phyloP scores from a whole-genome alignment of 208 protist genomes.

The Blastocrithidia nonstop region DNA sequence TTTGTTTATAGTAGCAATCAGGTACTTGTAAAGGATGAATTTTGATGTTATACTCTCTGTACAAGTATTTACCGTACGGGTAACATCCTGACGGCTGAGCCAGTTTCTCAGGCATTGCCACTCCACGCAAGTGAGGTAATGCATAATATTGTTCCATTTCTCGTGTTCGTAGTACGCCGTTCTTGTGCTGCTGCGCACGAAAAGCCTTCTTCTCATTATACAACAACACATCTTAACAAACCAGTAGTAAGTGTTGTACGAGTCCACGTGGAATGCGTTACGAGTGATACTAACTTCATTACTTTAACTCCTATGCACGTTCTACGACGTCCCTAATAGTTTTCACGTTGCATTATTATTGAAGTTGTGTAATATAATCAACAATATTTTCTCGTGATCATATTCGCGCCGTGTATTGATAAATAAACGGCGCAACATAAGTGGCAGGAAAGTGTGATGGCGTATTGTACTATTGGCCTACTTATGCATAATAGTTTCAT shows the following conservation, averaged over 20 bases:
- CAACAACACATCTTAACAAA: conserved; percentile 27
- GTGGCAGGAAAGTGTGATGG: conserved; percentile 50
- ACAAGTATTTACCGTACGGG: conserved; percentile 38
- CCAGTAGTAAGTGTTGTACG: conserved; percentile 42
- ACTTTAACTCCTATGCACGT: conserved; percentile 7
- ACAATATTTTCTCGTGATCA: conserved; percentile 32
- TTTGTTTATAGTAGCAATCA: conserved; percentile 29
- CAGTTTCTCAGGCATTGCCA: conserved; percentile 35
- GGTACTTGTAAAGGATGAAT: conserved; percentile 49
- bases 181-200: conserved; percentile 19
- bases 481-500: conserved; percentile 64
- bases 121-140: conserved; percentile 36
- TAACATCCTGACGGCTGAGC: conserved; percentile 30
- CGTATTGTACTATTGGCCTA: conserved; percentile 46
- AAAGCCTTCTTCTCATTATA: conserved; percentile 29
- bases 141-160: conserved; percentile 70
- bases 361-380: conserved; percentile 25
- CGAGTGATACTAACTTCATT: conserved; percentile 5
- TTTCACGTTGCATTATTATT: conserved; percentile 17
- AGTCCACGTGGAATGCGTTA: conserved; percentile 31
- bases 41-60: conserved; percentile 15
- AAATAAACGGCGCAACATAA: conserved; percentile 54
- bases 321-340: conserved; percentile 29
- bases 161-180: conserved; percentile 22
- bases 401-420: conserved; percentile 46